Evolutionary conservation across 2,329 filamentous ascomycete species (phyloP), one percentile per base, ranked within the genome.

Genomic region (Arthroderma sp.): DNA sequence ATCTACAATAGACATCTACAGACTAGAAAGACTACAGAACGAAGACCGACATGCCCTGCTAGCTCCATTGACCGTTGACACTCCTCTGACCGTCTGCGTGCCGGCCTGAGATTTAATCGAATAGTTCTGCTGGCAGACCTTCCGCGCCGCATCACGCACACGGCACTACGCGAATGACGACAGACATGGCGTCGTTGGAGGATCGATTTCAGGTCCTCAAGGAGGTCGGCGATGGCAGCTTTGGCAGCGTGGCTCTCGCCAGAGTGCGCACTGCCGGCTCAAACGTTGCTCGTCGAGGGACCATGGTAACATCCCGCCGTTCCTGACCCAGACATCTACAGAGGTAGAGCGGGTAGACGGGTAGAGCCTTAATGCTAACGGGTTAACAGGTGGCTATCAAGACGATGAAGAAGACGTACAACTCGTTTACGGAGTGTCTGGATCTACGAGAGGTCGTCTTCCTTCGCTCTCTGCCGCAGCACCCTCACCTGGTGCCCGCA

Each of bases 331-430:
- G 44, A 49, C 13, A 9, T 47, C 1, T 58, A n/a, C 35, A 11
- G 23, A 5, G 15, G 9, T 2, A 17, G 39, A 6, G 15, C 17
- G 17, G n/a, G 17, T 6, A n/a, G n/a, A n/a, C n/a, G n/a, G n/a
- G n/a, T n/a, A n/a, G n/a, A n/a, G n/a, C n/a, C n/a, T n/a, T 31
- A 21, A 17, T 15, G 1, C 43, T 47, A 47, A 31, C 25, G 21
- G 19, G 28, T 43, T 58, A 39, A 54, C 59, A 97, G 93, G 87
- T 98, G 66, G 93, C 93, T 44, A 96, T 98, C 76, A 98, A 98
- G 76, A 97, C 93, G 4, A 98, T 98, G 93, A 98, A 98, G 80
- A 98, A 98, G 81, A 91, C 87, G 0, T 98, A 97, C 66, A 91
- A 97, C 66, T 95, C 88, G 1, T 90, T 96, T 68, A 77, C 82